phyloP scores from a whole-genome alignment of 139 green algal genomes.

The Bryopsis sp. region DNA sequence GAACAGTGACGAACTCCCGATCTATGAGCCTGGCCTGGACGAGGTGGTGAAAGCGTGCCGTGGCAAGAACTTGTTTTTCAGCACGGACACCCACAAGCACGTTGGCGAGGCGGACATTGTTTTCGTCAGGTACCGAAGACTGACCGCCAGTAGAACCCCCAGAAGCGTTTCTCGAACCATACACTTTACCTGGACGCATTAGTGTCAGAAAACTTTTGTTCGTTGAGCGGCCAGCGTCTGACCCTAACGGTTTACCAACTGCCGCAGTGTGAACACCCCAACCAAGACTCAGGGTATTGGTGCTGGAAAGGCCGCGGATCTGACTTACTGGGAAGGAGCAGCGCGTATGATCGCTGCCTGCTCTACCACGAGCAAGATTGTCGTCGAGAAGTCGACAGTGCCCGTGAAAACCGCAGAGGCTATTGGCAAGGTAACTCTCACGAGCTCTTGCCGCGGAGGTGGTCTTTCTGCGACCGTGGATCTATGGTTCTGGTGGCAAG shows the following conservation, averaged over 20 bases:
- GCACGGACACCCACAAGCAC: conserved; percentile 86
- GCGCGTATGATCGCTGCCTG: conserved; percentile 84
- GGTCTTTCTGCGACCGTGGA: not conserved
- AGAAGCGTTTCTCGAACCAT: not conserved
- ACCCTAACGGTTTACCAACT: not conserved
- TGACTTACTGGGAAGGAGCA: conserved; percentile 98
- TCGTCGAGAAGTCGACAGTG: conserved; percentile 99
- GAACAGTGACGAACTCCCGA: conserved; percentile 94
- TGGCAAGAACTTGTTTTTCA: conserved; percentile 95
- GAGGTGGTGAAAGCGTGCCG: conserved; percentile 80
- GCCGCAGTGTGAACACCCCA: conserved; percentile 89
- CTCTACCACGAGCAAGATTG: conserved; percentile 84
- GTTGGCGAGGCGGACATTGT: conserved; percentile 92
- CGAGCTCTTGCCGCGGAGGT: not conserved
- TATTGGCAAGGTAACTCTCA: conserved; percentile 71
- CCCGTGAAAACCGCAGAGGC: conserved; percentile 98
- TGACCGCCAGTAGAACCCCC: not conserved
- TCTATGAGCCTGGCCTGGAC: conserved; percentile 95
- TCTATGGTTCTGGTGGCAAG: not conserved
- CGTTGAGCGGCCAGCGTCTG: not conserved
- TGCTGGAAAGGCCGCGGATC: conserved; percentile 91
- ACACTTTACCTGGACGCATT: no score
- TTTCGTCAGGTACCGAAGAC: conserved; percentile 70
- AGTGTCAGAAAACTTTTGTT: no score
- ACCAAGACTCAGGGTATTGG: conserved; percentile 96